Evolutionary conservation across 1,284 basidiomycete species (phyloP).

Genomic region (Melampsora abietis-canadensis): DNA sequence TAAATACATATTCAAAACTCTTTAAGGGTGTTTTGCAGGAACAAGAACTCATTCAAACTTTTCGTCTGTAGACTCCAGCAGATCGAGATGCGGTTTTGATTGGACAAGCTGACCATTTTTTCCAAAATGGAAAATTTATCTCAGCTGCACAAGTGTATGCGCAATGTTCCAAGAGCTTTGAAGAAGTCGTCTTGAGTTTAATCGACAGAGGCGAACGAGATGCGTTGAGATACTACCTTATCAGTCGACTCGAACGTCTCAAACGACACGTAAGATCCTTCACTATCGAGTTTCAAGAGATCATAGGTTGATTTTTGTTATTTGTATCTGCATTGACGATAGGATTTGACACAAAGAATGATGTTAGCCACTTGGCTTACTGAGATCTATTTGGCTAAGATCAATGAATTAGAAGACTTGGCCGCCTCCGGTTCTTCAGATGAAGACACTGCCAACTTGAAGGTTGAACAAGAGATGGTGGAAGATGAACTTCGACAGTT

Average conservation of each 20-base stretch:
- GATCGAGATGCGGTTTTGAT: constrained; percentile 81
- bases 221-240: constrained; percentile 83
- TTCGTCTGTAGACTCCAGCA: constrained; percentile 63
- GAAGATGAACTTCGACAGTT: constrained; percentile 91
- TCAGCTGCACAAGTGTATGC: constrained; percentile 89
- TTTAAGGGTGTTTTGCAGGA: constrained; percentile 8
- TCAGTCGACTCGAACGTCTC: constrained; percentile 77
- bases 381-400: constrained; percentile 94
- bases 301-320: neutral
- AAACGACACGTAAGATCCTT: constrained; percentile 65
- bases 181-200: constrained; percentile 87
- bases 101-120: constrained; percentile 79
- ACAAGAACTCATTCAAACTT: constrained; percentile 27
- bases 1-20: constrained; percentile 51
- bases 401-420: constrained; percentile 90
- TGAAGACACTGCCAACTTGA: constrained; percentile 79
- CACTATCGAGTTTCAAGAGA: neutral
- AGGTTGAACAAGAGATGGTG: constrained; percentile 73
- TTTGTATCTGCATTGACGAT: constrained; percentile 2
- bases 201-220: constrained; percentile 88
- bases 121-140: constrained; percentile 76
- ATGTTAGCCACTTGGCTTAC: constrained; percentile 98
- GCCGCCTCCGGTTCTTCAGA: constrained; percentile 45
- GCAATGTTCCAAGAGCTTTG: constrained; percentile 80
- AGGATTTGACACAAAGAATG: constrained; percentile 91